These are phyloP conservation scores for Talaromyces pinophilus DNA, from an alignment of 2,329 filamentous ascomycete species.

Conservation along the genomic window DNA sequence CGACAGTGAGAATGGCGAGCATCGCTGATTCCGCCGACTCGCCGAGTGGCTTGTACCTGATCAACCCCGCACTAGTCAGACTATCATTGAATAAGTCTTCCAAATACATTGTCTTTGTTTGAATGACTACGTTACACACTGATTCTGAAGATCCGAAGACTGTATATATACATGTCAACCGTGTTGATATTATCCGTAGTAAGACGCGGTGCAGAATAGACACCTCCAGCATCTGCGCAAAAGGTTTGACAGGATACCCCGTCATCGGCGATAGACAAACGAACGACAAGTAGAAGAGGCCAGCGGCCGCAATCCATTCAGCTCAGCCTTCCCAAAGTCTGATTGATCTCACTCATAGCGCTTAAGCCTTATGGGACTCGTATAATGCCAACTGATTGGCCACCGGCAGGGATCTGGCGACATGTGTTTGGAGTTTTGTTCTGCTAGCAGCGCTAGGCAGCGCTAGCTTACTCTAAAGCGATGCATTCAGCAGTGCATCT, in stretches of 20 bases:
- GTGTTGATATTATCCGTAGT: neutral
- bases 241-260: neutral
- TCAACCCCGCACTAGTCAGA: constrained; percentile 17
- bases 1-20: constrained; percentile 3
- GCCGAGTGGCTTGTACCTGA: constrained; percentile 9
- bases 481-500: neutral
- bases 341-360: constrained; percentile 10
- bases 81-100: neutral
- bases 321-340: constrained; percentile 13
- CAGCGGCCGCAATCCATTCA: neutral
- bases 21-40: constrained; percentile 12
- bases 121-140: neutral
- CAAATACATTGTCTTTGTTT: neutral
- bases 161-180: neutral
- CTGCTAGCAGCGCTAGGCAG: neutral
- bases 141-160: neutral
- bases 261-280: neutral
- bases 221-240: neutral
- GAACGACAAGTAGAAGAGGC: neutral
- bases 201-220: neutral
- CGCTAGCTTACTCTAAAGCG: neutral
- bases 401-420: neutral
- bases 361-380: constrained; percentile 8
- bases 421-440: constrained; percentile 11
- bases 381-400: neutral